Conservation (phyloP, 2,329 filamentous ascomycete genomes). For the Hypomyces rosellus region DNA sequence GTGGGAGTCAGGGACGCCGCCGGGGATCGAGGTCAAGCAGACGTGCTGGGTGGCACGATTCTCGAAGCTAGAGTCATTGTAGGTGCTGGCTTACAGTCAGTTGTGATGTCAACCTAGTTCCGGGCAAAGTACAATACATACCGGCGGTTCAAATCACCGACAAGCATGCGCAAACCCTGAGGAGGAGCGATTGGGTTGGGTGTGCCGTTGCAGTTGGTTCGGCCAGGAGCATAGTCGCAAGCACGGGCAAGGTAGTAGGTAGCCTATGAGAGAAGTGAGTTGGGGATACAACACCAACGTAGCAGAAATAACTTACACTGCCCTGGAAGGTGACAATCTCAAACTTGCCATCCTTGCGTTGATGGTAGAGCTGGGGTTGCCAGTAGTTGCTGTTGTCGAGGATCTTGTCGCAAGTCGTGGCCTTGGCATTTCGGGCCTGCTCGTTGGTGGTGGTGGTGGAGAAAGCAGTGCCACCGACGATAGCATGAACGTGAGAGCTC, state of each 20-base stretch:
- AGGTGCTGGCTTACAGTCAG: constrained; percentile 25
- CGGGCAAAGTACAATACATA: constrained; percentile 2
- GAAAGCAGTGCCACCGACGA: constrained; percentile 59
- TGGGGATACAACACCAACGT: not conserved
- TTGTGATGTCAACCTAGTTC: not conserved
- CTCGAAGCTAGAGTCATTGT: constrained; percentile 36
- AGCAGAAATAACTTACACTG: constrained; percentile 15
- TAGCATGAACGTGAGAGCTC: constrained; percentile 52
- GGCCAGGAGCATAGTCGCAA: constrained; percentile 21
- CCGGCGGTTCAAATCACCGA: constrained; percentile 49
- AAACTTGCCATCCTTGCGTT: constrained; percentile 51
- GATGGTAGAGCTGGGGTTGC: constrained; percentile 51
- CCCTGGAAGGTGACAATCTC: constrained; percentile 29
- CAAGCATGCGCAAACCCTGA: constrained; percentile 58
- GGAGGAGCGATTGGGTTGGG: constrained; percentile 50
- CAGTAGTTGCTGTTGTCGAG: constrained; percentile 63
- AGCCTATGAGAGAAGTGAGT: constrained; percentile 14
- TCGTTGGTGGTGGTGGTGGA: constrained; percentile 47
- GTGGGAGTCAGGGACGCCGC: constrained; percentile 32
- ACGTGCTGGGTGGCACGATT: constrained; percentile 48
- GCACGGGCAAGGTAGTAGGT: constrained; percentile 22
- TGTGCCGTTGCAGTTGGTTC: constrained; percentile 16
- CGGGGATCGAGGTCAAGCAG: constrained; percentile 39
- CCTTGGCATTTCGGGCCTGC: constrained; percentile 46
- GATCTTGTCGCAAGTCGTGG: constrained; percentile 58